Evolutionary conservation across 345 rosid genomes (phyloP).

Genomic region (Salix udensis): DNA sequence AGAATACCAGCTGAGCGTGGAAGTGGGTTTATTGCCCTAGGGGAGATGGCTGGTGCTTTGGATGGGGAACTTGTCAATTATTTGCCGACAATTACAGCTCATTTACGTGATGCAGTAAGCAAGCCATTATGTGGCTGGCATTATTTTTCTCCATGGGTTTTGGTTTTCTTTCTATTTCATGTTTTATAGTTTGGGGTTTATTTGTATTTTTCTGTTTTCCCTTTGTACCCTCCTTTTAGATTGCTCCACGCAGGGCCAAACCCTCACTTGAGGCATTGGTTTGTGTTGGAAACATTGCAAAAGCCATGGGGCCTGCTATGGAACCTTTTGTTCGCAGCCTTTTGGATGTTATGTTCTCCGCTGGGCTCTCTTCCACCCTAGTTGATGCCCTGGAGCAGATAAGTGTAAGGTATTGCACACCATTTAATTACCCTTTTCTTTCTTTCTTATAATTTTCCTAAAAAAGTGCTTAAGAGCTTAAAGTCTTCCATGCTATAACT

Average conservation of each 20-base stretch:
- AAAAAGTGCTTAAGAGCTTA: background rate
- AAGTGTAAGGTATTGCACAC: conserved; percentile 50
- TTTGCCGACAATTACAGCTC: conserved; percentile 93
- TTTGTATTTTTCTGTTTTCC: background rate
- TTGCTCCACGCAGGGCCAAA: conserved; percentile 96
- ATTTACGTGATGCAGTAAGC: conserved; percentile 91
- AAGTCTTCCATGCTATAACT: background rate
- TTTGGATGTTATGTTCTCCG: conserved; percentile 80
- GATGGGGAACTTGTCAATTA: conserved; percentile 89
- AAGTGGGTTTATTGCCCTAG: conserved; percentile 95
- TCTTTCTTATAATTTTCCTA: background rate
- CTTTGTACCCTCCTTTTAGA: conserved; percentile 35
- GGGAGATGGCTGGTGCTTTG: conserved; percentile 99
- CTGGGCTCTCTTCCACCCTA: conserved; percentile 80
- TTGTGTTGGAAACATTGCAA: conserved; percentile 94
- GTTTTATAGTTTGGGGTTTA: background rate
- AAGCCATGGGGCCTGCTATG: conserved; percentile 85
- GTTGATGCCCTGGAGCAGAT: conserved; percentile 90
- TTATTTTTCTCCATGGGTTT: conserved; percentile 17
- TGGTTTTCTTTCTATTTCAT: conserved; percentile 2
- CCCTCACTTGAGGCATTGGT: conserved; percentile 96
- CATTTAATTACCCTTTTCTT: conserved; percentile 12
- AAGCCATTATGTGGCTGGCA: background rate
- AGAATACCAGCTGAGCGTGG: conserved; percentile 87
- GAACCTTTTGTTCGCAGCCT: conserved; percentile 80